A percentile compares a stretch with the other conserved stretches of the same genome.
These are phyloP conservation scores for Papilionanthe hybrid DNA, from an alignment of 116 monocot species.

Conservation along the genomic window DNA sequence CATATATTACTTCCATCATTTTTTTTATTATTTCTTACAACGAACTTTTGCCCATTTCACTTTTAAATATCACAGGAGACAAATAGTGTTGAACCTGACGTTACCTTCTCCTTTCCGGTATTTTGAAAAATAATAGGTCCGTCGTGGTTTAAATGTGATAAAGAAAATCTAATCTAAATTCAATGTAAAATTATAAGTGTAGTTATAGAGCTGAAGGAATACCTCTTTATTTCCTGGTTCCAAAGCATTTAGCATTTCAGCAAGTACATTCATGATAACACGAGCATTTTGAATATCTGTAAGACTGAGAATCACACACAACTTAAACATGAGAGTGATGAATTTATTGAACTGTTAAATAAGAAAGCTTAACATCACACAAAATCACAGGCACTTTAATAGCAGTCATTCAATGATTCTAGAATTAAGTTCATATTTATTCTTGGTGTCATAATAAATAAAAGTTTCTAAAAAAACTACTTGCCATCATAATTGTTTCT, in stretches of 20 bases:
- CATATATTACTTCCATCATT: too few species aligned
- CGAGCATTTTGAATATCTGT: constrained; percentile 96
- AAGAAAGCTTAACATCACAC: not conserved
- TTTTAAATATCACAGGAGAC: not conserved
- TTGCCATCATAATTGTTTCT: too few species aligned
- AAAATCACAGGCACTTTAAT: not conserved
- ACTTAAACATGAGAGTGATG: not conserved
- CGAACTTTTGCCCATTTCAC: not conserved
- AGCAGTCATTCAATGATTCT: not conserved
- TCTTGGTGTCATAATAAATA: not conserved
- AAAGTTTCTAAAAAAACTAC: not conserved
- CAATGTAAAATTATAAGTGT: not conserved
- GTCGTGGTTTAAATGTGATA: not conserved
- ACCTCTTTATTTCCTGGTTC: constrained; percentile 92
- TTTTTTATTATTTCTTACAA: not conserved
- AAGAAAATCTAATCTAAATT: not conserved
- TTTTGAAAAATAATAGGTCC: not conserved
- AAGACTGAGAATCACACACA: constrained; percentile 30
- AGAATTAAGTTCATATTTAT: not conserved
- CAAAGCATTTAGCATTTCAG: constrained; percentile 89
- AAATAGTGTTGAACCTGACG: not conserved
- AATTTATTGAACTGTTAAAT: not conserved
- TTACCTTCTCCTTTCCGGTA: not conserved
- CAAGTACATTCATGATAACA: constrained; percentile 88
- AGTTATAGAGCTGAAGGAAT: constrained; percentile 1